Evolutionary conservation across 108 stramenopile genomes (phyloP), one percentile per base, ranked within the genome.

Genomic region (Epipyxis sp.): DNA sequence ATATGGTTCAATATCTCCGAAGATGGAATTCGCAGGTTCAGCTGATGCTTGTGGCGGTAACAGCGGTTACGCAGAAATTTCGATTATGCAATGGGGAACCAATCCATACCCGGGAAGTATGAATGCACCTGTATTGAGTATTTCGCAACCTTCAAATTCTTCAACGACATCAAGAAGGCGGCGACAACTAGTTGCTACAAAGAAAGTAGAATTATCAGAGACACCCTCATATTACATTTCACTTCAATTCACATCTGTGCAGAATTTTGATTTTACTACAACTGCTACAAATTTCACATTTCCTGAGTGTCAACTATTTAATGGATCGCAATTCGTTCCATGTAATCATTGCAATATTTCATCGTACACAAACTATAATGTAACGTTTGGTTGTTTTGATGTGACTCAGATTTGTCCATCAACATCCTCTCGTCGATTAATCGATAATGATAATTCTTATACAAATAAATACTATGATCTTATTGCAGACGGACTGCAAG

Each of bases 361-460:
- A 16, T 32, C 61, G 13, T 65, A 65, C 61, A 65, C 61, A 3
- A 65, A 37, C 61, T 65, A 35, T 32, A 65, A 65, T 37, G 61
- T 65, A 16, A 65, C 61, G 30, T 65, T 13, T 37, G 25, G 6
- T 37, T 65, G 61, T 32, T 65, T 32, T 37, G 35, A 65, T 37
- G 34, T 65, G 30, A 65, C 34, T 3, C 27, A 29, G 61, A 10
- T 65, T 32, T 65, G 61, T 65, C 30, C 30, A n/a, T n/a, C n/a
- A n/a, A n/a, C n/a, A n/a, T n/a, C n/a, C n/a, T n/a, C n/a, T n/a
- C n/a, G n/a, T n/a, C n/a, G n/a, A n/a, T n/a, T n/a, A n/a, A n/a
- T n/a, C n/a, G n/a, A n/a, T n/a, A n/a, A n/a, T n/a, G n/a, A n/a
- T n/a, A n/a, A n/a, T n/a, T n/a, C n/a, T n/a, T n/a, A n/a, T n/a